These are phyloP conservation scores for Westerdykella sp. DNA, from an alignment of 2,329 filamentous ascomycete species.

Conservation along the genomic window DNA sequence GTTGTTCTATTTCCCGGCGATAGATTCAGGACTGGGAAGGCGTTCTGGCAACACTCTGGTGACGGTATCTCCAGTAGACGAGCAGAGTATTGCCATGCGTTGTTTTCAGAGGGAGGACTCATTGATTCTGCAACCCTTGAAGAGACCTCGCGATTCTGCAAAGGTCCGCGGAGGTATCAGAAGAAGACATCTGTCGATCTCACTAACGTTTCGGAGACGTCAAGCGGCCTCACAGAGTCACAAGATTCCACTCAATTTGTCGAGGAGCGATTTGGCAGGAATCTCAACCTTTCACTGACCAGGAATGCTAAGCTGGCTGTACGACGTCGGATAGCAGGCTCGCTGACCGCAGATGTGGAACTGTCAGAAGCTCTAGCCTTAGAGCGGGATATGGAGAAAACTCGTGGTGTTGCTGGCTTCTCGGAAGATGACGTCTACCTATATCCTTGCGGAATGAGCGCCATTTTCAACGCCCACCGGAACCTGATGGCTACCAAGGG, in stretches of 20 bases:
- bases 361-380: constrained; percentile 54
- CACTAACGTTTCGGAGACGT: constrained; percentile 8
- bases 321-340: constrained; percentile 79
- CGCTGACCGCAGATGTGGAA: constrained; percentile 67
- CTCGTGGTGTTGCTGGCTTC: constrained; percentile 53
- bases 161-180: constrained; percentile 78
- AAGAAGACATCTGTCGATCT: constrained; percentile 51
- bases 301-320: constrained; percentile 81
- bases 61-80: constrained; percentile 87
- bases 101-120: constrained; percentile 65
- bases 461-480: constrained; percentile 84
- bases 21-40: constrained; percentile 69
- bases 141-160: constrained; percentile 43
- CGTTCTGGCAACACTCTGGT: constrained; percentile 95
- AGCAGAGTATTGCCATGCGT: constrained; percentile 77
- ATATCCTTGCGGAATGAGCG: constrained; percentile 86
- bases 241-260: constrained; percentile 74
- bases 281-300: constrained; percentile 73
- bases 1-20: constrained; percentile 64
- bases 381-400: constrained; percentile 38
- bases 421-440: constrained; percentile 84
- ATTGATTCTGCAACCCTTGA: constrained; percentile 43
- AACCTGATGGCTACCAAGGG: constrained; percentile 61
- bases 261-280: constrained; percentile 90
- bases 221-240: constrained; percentile 35